phyloP scores from a whole-genome alignment of 2,329 filamentous ascomycete species.

The Calonectria hongkongensis region DNA sequence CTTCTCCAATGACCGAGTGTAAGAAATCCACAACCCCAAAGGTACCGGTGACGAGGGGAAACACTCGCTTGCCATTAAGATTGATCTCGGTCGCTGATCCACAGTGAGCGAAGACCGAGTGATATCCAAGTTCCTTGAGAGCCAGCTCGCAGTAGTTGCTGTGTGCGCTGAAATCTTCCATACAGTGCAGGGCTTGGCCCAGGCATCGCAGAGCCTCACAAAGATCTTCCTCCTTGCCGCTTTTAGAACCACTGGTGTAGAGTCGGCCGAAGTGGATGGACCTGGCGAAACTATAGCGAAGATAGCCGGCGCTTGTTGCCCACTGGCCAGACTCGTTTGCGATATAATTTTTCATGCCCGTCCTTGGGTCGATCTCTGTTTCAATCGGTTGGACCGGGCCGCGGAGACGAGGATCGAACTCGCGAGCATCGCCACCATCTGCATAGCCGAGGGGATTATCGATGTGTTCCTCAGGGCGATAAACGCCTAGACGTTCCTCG shows the following conservation, averaged over 20 bases:
- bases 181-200: conserved; percentile 84
- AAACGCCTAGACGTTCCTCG: conserved; percentile 85
- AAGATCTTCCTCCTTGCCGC: conserved; percentile 84
- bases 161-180: conserved; percentile 88
- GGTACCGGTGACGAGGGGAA: conserved; percentile 81
- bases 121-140: conserved; percentile 84
- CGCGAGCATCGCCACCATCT: conserved; percentile 88
- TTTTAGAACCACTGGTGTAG: conserved; percentile 80
- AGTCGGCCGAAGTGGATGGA: conserved; percentile 86
- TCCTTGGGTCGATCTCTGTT: conserved; percentile 82
- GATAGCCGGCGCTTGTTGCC: conserved; percentile 92
- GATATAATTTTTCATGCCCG: conserved; percentile 99
- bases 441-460: conserved; percentile 91
- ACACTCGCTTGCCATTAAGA: conserved; percentile 78
- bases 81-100: conserved; percentile 80
- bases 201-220: conserved; percentile 86
- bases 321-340: conserved; percentile 90
- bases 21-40: conserved; percentile 91
- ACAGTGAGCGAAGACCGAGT: conserved; percentile 87
- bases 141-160: conserved; percentile 89
- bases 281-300: conserved; percentile 83
- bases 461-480: conserved; percentile 84
- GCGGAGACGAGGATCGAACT: conserved; percentile 87
- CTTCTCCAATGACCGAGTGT: conserved; percentile 85
- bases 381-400: conserved; percentile 84